Conservation (phyloP, 495 filamentous ascomycete genomes). For the Emericellopsis terricola region DNA sequence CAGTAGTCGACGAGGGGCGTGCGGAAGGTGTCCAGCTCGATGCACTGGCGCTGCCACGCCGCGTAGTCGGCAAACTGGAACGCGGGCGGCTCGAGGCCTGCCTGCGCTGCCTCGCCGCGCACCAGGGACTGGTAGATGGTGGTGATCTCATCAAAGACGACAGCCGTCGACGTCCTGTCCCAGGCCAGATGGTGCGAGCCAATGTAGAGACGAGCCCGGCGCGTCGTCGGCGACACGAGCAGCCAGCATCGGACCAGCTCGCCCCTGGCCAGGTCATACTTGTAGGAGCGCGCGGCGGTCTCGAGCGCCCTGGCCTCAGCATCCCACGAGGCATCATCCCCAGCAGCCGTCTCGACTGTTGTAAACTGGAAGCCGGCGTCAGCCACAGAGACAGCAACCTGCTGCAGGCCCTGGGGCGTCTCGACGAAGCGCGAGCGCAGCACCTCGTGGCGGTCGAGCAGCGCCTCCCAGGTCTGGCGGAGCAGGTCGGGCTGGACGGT, state of each 20-base stretch:
- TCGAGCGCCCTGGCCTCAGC: background rate
- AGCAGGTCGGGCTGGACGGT: background rate
- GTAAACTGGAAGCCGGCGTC: background rate
- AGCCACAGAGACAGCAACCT: background rate
- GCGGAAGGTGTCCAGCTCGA: background rate
- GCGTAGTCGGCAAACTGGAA: conserved; percentile 4
- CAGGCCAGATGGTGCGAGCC: background rate
- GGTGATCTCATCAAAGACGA: background rate
- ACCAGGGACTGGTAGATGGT: background rate
- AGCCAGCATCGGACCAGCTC: conserved; percentile 4
- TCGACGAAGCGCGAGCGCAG: background rate
- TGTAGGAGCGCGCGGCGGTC: background rate
- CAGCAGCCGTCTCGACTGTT: background rate
- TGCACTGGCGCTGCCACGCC: background rate
- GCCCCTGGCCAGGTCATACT: conserved; percentile 7
- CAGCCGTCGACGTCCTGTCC: background rate
- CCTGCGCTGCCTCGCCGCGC: background rate
- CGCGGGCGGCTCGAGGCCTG: background rate
- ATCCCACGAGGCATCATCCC: background rate
- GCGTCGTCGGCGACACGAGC: background rate
- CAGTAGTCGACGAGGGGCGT: conserved; percentile 14
- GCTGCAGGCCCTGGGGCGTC: background rate
- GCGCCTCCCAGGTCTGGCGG: background rate
- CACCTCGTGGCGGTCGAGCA: background rate
- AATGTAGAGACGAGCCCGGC: background rate